A percentile compares a stretch with the other conserved stretches of the same genome.
Conservation (phyloP, 2,329 filamentous ascomycete species). For the Pezicula carpinea region DNA sequence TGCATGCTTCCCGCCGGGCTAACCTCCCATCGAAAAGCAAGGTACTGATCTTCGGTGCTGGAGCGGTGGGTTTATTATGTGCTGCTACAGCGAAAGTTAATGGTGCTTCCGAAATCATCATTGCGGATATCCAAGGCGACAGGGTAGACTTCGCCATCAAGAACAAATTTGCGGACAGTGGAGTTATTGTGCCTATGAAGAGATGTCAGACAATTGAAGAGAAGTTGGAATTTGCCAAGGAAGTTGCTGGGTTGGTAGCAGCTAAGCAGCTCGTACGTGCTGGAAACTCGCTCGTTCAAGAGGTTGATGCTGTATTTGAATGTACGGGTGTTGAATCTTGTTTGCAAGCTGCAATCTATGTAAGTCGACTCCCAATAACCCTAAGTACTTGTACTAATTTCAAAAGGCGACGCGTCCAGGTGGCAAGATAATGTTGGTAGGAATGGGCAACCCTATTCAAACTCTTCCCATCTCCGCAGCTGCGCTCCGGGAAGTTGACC, state of each 20-base stretch:
- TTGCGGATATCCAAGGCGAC: conserved; percentile 89
- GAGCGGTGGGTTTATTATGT: conserved; percentile 72
- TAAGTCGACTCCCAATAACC: conserved; percentile 16
- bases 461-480: conserved; percentile 70
- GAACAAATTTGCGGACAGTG: conserved; percentile 27
- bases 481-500: conserved; percentile 71
- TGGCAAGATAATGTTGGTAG: conserved; percentile 69
- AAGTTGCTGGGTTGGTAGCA: conserved; percentile 22
- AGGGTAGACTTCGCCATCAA: conserved; percentile 70
- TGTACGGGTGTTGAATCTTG: conserved; percentile 55
- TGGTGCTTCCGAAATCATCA: conserved; percentile 82
- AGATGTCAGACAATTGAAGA: conserved; percentile 24
- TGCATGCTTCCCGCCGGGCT: conserved; percentile 82
- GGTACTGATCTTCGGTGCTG: conserved; percentile 84
- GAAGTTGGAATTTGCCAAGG: conserved; percentile 30
- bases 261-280: conserved; percentile 49
- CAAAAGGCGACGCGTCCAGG: conserved; percentile 56
- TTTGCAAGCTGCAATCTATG: conserved; percentile 52
- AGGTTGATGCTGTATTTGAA: conserved; percentile 65
- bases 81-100: conserved; percentile 50
- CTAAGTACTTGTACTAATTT: background rate
- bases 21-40: conserved; percentile 76
- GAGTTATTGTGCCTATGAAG: conserved; percentile 28
- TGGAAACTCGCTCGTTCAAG: conserved; percentile 9
- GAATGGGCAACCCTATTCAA: conserved; percentile 74